Evolutionary conservation across 2,329 filamentous ascomycete genomes (phyloP).

Genomic region (Cylindrodendrum hubeiense): DNA sequence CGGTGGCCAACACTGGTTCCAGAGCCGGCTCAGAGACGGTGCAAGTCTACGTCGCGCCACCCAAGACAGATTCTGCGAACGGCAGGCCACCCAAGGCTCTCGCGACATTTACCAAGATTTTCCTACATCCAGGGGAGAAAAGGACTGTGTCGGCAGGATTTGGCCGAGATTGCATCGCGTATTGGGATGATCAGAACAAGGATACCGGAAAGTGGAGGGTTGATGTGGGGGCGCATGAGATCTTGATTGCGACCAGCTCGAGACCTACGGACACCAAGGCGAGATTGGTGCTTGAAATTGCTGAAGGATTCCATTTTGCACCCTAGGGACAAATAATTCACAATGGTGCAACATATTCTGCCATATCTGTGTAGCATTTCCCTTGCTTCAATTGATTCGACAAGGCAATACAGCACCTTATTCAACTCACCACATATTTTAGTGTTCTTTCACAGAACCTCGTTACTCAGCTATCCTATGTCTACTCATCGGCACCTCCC

Average conservation of each 20-base stretch:
- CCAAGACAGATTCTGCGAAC: background rate
- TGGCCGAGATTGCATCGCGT: constrained; percentile 1
- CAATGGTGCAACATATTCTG: too few relatives aligned
- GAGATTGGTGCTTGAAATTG: too few relatives aligned
- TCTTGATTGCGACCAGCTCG: background rate
- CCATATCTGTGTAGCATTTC: too few relatives aligned
- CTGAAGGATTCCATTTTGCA: too few relatives aligned
- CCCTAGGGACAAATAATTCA: too few relatives aligned
- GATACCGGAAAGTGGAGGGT: background rate
- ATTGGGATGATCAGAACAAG: constrained; percentile 3
- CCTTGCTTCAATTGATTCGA: too few relatives aligned
- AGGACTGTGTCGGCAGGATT: background rate
- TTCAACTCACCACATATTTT: too few relatives aligned
- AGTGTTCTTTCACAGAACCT: too few relatives aligned
- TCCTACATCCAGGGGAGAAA: background rate
- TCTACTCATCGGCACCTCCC: too few relatives aligned
- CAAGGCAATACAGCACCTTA: too few relatives aligned
- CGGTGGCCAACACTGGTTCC: background rate
- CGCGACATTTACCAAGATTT: constrained; percentile 2
- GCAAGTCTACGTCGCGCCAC: constrained; percentile 12
- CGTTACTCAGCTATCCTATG: too few relatives aligned
- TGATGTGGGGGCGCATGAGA: background rate
- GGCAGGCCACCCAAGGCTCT: constrained; percentile 9
- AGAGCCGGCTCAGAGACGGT: background rate
- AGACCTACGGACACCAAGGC: background rate